Evolutionary conservation across 2,329 filamentous ascomycete species (phyloP).

Genomic region (Apiospora malaysiana): DNA sequence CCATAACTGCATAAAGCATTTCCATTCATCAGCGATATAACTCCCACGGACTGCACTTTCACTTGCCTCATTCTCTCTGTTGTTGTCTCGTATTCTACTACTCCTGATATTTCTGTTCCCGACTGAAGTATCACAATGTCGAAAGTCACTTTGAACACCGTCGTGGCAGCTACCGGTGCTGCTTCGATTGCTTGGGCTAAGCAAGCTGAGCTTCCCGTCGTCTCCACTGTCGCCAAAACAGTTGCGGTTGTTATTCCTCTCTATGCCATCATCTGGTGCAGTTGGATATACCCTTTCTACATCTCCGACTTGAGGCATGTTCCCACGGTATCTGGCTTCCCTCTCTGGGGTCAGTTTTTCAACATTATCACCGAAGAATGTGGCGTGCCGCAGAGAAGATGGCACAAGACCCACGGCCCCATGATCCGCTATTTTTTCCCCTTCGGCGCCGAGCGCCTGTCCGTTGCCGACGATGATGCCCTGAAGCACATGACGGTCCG

Average conservation of each 20-base stretch:
- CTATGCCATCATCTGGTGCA: constrained; percentile 42
- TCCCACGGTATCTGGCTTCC: constrained; percentile 48
- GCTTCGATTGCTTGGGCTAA: constrained; percentile 34
- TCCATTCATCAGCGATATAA: not conserved
- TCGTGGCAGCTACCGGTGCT: constrained; percentile 34
- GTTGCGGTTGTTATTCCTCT: constrained; percentile 32
- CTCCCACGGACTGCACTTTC: constrained; percentile 26
- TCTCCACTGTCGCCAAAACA: constrained; percentile 28
- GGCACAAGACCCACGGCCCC: constrained; percentile 47
- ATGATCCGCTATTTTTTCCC: constrained; percentile 54
- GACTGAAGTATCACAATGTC: constrained; percentile 26
- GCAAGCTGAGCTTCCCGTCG: constrained; percentile 32
- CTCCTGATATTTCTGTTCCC: constrained; percentile 1
- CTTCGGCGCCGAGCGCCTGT: constrained; percentile 49
- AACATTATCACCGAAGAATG: constrained; percentile 48
- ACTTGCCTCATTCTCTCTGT: constrained; percentile 21
- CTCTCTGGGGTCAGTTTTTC: constrained; percentile 51
- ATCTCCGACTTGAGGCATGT: constrained; percentile 49
- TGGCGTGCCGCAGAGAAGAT: constrained; percentile 48
- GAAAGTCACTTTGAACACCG: constrained; percentile 33
- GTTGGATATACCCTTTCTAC: constrained; percentile 48
- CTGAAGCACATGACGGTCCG: constrained; percentile 51
- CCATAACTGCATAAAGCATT: not conserved
- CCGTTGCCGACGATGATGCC: constrained; percentile 49
- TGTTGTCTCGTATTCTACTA: constrained; percentile 16